Percentiles rank a stretch among this genome's conserved stretches.
These are phyloP conservation scores for Globisporangium middletonii DNA, from an alignment of 352 stramenopile genomes.

Conservation along the genomic window DNA sequence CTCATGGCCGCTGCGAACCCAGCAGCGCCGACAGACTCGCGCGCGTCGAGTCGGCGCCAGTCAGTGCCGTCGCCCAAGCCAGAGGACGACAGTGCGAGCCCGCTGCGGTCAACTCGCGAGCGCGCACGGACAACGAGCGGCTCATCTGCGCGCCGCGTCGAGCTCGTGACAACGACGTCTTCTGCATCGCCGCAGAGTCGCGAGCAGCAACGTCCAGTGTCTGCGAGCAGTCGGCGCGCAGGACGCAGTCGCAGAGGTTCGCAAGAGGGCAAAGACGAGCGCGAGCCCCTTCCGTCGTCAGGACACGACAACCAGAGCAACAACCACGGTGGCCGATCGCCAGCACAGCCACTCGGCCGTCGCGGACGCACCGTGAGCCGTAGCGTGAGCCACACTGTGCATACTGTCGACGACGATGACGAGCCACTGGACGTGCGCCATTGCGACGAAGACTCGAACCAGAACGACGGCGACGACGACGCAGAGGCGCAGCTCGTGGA, in stretches of 20 bases:
- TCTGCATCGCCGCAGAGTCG: background rate
- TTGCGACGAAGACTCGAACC: conserved; percentile 38
- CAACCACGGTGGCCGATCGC: conserved; percentile 1
- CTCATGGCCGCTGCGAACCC: conserved; percentile 9
- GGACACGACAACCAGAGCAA: conserved; percentile 16
- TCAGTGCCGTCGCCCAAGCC: conserved; percentile 6
- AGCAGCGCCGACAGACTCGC: background rate
- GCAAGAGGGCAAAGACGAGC: conserved; percentile 9
- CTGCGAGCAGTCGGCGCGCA: conserved; percentile 5
- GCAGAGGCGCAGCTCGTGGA: conserved; percentile 50
- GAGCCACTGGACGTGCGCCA: conserved; percentile 12
- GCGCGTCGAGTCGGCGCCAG: background rate
- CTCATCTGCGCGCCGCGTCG: conserved; percentile 2
- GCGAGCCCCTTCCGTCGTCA: conserved; percentile 1
- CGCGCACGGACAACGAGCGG: conserved; percentile 5
- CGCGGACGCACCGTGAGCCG: conserved; percentile 1
- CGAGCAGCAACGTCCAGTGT: conserved; percentile 3
- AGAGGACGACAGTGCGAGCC: conserved; percentile 3
- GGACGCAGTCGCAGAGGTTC: conserved; percentile 11
- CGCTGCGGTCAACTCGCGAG: background rate
- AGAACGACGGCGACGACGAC: conserved; percentile 36
- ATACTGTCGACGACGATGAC: conserved; percentile 4
- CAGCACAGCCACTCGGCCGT: background rate
- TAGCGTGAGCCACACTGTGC: background rate
- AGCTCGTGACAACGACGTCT: conserved; percentile 5